phyloP scores from a whole-genome alignment of 768 basidiomycete species.

The Kwoniella dejecticola region DNA sequence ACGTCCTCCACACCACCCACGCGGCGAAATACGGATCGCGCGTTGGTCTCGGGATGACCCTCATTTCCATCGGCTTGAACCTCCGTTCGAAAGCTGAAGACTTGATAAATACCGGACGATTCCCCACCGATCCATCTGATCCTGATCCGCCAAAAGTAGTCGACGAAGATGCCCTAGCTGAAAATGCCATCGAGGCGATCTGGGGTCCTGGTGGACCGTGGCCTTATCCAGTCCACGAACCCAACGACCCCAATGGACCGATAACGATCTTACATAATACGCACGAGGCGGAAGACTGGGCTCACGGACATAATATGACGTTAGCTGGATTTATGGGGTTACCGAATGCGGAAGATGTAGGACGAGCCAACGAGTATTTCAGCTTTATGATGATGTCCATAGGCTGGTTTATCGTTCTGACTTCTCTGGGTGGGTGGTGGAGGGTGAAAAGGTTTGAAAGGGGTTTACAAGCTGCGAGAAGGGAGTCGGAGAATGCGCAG shows the following conservation, averaged over 20 bases:
- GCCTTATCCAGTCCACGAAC: conserved; percentile 36
- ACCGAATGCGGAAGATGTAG: conserved; percentile 51
- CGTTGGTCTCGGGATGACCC: conserved; percentile 89
- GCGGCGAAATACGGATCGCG: conserved; percentile 91
- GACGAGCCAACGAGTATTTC: conserved; percentile 75
- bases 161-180: conserved; percentile 38
- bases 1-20: conserved; percentile 78
- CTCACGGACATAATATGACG: conserved; percentile 47
- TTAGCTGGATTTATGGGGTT: conserved; percentile 41
- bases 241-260: conserved; percentile 25
- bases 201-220: conserved; percentile 44
- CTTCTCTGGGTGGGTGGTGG: conserved; percentile 71
- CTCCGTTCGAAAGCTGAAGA: conserved; percentile 62
- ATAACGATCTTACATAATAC: conserved; percentile 39
- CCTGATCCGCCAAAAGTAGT: conserved; percentile 24
- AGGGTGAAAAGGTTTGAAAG: conserved; percentile 53
- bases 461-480: conserved; percentile 33
- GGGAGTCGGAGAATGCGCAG: conserved; percentile 44
- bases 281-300: conserved; percentile 45
- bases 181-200: conserved; percentile 44
- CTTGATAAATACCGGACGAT: conserved; percentile 47
- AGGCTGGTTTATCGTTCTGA: conserved; percentile 86
- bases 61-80: conserved; percentile 89
- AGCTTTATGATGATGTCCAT: conserved; percentile 89
- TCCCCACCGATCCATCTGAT: conserved; percentile 46